phyloP scores from a whole-genome alignment of 2,329 filamentous ascomycete species.

The Alternaria infectoria region DNA sequence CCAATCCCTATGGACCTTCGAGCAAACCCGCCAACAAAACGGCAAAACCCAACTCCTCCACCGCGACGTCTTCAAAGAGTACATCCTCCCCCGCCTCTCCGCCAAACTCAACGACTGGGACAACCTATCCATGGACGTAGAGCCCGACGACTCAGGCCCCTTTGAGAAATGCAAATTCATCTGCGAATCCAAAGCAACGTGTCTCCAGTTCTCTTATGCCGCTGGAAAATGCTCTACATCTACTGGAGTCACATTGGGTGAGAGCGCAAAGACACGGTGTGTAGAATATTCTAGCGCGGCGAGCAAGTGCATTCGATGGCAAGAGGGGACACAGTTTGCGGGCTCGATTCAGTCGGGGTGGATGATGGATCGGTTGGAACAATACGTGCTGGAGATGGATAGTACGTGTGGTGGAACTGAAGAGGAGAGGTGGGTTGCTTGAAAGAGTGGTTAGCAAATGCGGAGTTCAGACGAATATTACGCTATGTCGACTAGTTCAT shows the following conservation, averaged over 20 bases:
- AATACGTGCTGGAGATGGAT: neutral
- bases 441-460: neutral
- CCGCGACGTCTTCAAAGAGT: slow-evolving; percentile 12
- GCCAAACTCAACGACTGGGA: neutral
- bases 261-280: neutral
- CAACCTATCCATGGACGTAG: slow-evolving; percentile 1
- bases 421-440: neutral
- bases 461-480: neutral
- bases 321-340: neutral
- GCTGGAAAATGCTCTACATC: slow-evolving; percentile 1
- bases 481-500: neutral
- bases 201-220: slow-evolving; percentile 8
- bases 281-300: slow-evolving; percentile 1
- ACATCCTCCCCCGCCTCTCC: slow-evolving; percentile 2
- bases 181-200: neutral
- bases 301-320: slow-evolving; percentile 2
- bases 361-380: neutral
- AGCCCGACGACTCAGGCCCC: neutral
- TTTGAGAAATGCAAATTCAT: neutral
- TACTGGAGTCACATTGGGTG: neutral
- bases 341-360: slow-evolving; percentile 6
- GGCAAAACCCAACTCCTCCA: neutral
- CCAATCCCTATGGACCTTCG: slow-evolving; percentile 52
- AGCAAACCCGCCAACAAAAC: slow-evolving; percentile 34
- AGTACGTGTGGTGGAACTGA: neutral